A percentile compares a stretch with the other conserved stretches of the same genome.
These are phyloP conservation scores for Esteya vermicola DNA, from an alignment of 2,329 filamentous ascomycete species.

Conservation along the genomic window DNA sequence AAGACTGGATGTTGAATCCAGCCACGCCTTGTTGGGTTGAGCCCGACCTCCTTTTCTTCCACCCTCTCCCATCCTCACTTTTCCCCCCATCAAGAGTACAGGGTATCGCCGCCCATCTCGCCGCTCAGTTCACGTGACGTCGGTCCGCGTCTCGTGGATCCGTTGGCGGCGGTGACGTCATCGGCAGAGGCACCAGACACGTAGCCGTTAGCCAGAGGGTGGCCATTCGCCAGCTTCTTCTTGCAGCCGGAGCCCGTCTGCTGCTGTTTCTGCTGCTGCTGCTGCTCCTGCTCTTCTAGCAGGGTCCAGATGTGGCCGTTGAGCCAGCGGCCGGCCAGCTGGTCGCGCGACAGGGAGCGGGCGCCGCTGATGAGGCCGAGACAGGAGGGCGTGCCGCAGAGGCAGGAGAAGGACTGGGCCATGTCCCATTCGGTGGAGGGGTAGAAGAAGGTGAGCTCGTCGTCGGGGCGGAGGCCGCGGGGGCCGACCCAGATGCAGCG, in stretches of 20 bases:
- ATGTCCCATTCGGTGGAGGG: constrained; percentile 63
- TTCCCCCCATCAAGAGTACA: constrained; percentile 1
- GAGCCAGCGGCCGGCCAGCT: constrained; percentile 45
- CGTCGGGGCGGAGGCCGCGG: constrained; percentile 36
- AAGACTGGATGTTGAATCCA: too few relatives aligned
- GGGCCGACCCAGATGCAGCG: constrained; percentile 43
- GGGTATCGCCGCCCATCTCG: constrained; percentile 49
- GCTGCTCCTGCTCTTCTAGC: constrained; percentile 17
- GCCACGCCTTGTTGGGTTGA: too few relatives aligned
- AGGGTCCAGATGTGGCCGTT: constrained; percentile 46
- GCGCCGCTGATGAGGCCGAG: constrained; percentile 50
- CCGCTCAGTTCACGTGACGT: constrained; percentile 42
- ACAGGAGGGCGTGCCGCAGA: constrained; percentile 43
- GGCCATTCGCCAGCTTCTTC: constrained; percentile 21
- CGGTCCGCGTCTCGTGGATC: constrained; percentile 25
- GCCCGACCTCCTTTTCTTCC: too few relatives aligned
- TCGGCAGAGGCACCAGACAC: constrained; percentile 3
- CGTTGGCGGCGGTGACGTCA: constrained; percentile 4
- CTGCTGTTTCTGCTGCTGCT: too few relatives aligned
- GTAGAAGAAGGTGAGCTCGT: constrained; percentile 60
- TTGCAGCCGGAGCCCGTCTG: background rate
- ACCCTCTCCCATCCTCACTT: background rate
- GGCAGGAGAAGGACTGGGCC: constrained; percentile 56
- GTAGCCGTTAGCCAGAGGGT: constrained; percentile 17
- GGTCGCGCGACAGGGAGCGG: constrained; percentile 36